Evolutionary conservation across 345 rosid species (phyloP).

Genomic region (Lagerstroemia speciosa): DNA sequence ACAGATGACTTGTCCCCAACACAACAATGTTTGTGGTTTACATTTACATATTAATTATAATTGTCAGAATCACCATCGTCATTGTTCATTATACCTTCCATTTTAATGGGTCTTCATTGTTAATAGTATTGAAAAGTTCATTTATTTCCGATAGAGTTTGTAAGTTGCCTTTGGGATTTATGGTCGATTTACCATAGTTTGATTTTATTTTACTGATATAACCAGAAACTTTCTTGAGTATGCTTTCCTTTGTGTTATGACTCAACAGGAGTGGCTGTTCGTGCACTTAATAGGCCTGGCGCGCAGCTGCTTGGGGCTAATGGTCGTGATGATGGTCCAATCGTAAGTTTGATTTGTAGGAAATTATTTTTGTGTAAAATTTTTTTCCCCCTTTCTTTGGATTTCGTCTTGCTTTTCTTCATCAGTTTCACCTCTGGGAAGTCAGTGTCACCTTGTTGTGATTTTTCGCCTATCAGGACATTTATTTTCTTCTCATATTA

Average conservation of each 20-base stretch:
- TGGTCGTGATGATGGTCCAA: constrained; percentile 98
- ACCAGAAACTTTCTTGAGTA: too few species aligned
- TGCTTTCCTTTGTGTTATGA: too few species aligned
- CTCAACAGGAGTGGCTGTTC: constrained; percentile 50
- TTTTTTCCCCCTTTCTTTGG: constrained; percentile 1
- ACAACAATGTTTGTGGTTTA: background rate
- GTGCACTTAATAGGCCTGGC: constrained; percentile 82
- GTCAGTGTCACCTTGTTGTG: background rate
- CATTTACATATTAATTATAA: background rate
- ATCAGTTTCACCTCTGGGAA: background rate
- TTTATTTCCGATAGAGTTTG: too few species aligned
- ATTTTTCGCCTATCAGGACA: background rate
- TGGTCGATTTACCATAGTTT: too few species aligned
- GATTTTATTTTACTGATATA: too few species aligned
- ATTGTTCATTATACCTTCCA: constrained; percentile 48
- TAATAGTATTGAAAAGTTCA: too few species aligned
- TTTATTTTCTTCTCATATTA: background rate
- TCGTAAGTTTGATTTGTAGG: constrained; percentile 38
- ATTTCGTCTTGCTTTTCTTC: constrained; percentile 1
- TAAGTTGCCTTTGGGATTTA: too few species aligned
- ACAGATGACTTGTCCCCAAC: background rate
- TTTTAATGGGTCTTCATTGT: constrained; percentile 34
- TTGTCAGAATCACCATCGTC: background rate
- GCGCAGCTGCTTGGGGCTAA: constrained; percentile 78
- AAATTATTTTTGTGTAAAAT: background rate